A percentile compares a stretch with the other conserved stretches of the same genome.
Conservation (phyloP, 2,329 filamentous ascomycete genomes). For the Epichloe aotearoae region DNA sequence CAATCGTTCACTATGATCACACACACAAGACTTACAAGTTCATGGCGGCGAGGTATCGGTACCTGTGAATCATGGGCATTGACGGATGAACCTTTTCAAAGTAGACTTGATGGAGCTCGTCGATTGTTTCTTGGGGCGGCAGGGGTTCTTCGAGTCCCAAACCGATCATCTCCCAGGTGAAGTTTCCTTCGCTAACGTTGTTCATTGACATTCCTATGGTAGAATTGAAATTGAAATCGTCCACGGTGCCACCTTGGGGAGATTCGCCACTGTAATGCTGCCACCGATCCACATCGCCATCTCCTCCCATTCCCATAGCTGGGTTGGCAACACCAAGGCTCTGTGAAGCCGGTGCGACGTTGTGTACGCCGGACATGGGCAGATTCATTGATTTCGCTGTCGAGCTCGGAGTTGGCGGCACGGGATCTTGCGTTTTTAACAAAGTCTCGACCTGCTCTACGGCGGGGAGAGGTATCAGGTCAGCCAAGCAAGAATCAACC, state of each 20-base stretch:
- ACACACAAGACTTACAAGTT: conserved; percentile 44
- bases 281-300: conserved; percentile 41
- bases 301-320: conserved; percentile 31
- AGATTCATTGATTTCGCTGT: conserved; percentile 18
- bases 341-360: conserved; percentile 16
- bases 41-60: conserved; percentile 77
- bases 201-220: conserved; percentile 37
- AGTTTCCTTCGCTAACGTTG: conserved; percentile 36
- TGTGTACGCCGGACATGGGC: conserved; percentile 12
- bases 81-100: conserved; percentile 85
- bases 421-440: conserved; percentile 57
- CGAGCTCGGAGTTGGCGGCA: conserved; percentile 12
- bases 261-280: conserved; percentile 42
- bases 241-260: conserved; percentile 31
- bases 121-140: conserved; percentile 50
- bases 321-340: conserved; percentile 28
- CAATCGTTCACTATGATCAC: neutral
- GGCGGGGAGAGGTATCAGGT: neutral
- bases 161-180: conserved; percentile 68
- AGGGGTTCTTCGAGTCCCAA: conserved; percentile 46
- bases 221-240: conserved; percentile 45
- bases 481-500: neutral
- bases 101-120: conserved; percentile 80
- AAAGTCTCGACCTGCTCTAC: conserved; percentile 86
- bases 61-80: conserved; percentile 77